These are phyloP conservation scores for Carex kokanica DNA, from an alignment of 176 grass and related monocot genomes.

Conservation along the genomic window DNA sequence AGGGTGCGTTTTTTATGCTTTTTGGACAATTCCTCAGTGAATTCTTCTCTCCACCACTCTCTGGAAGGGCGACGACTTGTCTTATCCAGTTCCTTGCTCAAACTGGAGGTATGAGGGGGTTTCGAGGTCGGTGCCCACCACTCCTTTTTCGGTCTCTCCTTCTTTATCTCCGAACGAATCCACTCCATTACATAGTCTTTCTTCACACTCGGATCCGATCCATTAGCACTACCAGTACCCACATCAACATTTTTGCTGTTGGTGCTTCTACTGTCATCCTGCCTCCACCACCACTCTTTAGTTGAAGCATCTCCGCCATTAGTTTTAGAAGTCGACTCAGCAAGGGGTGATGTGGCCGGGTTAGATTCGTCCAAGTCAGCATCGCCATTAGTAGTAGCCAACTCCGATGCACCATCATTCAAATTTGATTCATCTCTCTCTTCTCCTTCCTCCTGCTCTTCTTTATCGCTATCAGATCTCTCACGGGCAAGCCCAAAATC, in stretches of 20 bases:
- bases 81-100: conserved; percentile 53
- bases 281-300: conserved; percentile 95
- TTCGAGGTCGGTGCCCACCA: conserved; percentile 49
- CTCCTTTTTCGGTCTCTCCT: conserved; percentile 76
- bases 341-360: conserved; percentile 49
- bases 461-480: conserved; percentile 43
- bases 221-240: conserved; percentile 4
- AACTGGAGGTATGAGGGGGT: conserved; percentile 28
- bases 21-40: conserved; percentile 78
- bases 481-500: conserved; percentile 82
- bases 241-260: conserved; percentile 37
- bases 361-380: conserved; percentile 48
- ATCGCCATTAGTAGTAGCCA: conserved; percentile 29
- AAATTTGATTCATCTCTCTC: conserved; percentile 33
- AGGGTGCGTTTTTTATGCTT: conserved; percentile 62
- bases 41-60: conserved; percentile 98
- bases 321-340: conserved; percentile 55
- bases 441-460: conserved; percentile 32
- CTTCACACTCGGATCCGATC: conserved; percentile 32
- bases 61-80: conserved; percentile 37
- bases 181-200: conserved; percentile 99
- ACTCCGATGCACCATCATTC: conserved; percentile 54
- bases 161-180: conserved; percentile 96
- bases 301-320: conserved; percentile 48
- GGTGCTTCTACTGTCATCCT: conserved; percentile 56